Percentiles rank a stretch among this genome's conserved stretches.
These are phyloP conservation scores for Calycina herbarum DNA, from an alignment of 2,329 filamentous ascomycete genomes.

Conservation along the genomic window DNA sequence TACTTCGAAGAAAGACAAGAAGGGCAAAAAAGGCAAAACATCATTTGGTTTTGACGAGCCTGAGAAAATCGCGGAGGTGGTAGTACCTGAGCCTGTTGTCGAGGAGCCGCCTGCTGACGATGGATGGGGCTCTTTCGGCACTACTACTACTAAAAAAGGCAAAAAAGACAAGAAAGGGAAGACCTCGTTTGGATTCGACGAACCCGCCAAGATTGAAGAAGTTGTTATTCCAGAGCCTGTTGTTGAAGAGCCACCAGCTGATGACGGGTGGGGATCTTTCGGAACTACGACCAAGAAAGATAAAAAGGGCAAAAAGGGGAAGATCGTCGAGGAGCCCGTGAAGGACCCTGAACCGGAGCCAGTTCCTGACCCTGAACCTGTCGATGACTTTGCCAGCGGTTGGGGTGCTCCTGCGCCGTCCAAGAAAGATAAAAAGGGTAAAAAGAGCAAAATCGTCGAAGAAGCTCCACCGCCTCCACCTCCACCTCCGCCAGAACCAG, in stretches of 20 bases:
- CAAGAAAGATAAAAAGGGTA: constrained; percentile 46
- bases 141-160: background rate
- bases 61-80: constrained; percentile 4
- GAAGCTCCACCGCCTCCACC: constrained; percentile 39
- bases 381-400: constrained; percentile 21
- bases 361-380: constrained; percentile 32
- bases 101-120: constrained; percentile 34
- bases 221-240: constrained; percentile 26
- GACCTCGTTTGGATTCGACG: constrained; percentile 24
- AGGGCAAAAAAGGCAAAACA: background rate
- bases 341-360: constrained; percentile 28
- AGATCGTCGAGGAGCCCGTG: constrained; percentile 17
- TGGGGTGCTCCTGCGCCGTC: constrained; percentile 39
- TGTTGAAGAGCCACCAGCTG: constrained; percentile 35
- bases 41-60: constrained; percentile 11
- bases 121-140: constrained; percentile 20
- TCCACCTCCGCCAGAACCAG: constrained; percentile 34
- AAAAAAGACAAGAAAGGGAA: constrained; percentile 48
- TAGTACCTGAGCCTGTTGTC: constrained; percentile 27
- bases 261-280: constrained; percentile 21
- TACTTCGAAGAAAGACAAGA: constrained; percentile 32
- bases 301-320: constrained; percentile 48
- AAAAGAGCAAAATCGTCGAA: constrained; percentile 39
- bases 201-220: constrained; percentile 11
- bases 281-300: constrained; percentile 1